phyloP scores from a whole-genome alignment of 495 filamentous ascomycete genomes.

The Oidiodendron maius region DNA sequence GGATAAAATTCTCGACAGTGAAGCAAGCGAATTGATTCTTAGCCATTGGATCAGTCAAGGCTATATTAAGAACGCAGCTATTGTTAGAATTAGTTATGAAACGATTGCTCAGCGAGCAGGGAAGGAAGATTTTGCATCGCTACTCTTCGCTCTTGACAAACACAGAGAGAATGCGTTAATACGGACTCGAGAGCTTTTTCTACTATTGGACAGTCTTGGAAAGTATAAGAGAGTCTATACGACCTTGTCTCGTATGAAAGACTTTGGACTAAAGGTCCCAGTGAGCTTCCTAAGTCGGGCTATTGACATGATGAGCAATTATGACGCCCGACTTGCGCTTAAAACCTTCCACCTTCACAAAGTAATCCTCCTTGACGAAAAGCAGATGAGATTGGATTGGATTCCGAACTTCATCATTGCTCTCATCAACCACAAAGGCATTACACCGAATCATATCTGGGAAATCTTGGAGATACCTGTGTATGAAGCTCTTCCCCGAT shows the following conservation, averaged over 20 bases:
- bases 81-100: conserved; percentile 6
- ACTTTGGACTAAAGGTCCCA: conserved; percentile 6
- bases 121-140: conserved; percentile 13
- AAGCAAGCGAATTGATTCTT: conserved; percentile 4
- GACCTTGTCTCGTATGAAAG: conserved; percentile 4
- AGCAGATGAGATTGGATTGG: conserved; percentile 1
- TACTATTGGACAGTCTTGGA: conserved; percentile 9
- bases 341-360: conserved; percentile 10
- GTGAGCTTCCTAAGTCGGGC: conserved; percentile 1
- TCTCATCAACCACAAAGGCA: conserved; percentile 8
- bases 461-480: conserved; percentile 10
- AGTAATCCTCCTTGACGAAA: neutral
- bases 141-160: conserved; percentile 23
- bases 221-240: conserved; percentile 1
- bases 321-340: conserved; percentile 9
- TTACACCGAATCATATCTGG: conserved; percentile 17
- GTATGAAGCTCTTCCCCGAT: neutral
- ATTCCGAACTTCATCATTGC: conserved; percentile 12
- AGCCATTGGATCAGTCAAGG: conserved; percentile 15
- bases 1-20: neutral
- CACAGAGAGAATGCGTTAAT: conserved; percentile 7
- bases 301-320: conserved; percentile 8
- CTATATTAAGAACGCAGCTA: neutral
- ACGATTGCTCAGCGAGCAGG: neutral
- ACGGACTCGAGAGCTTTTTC: conserved; percentile 2